phyloP scores from a whole-genome alignment of 352 stramenopile species.

The Blastocystis sp. region DNA sequence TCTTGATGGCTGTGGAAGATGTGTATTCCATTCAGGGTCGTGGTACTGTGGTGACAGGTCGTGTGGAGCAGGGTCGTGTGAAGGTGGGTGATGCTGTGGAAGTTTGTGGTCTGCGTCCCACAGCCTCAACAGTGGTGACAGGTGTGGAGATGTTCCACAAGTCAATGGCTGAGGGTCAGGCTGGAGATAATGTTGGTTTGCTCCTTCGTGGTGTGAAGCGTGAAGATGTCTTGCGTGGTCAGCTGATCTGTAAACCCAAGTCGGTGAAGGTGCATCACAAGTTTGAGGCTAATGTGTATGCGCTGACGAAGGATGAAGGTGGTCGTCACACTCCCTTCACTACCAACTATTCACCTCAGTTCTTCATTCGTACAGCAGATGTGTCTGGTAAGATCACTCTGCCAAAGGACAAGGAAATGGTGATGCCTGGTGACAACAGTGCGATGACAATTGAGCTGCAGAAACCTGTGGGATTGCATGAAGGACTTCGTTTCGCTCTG shows the following conservation, averaged over 20 bases:
- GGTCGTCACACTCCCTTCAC: constrained; percentile 91
- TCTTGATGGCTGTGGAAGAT: constrained; percentile 92
- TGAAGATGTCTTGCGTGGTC: constrained; percentile 75
- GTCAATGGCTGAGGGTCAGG: constrained; percentile 81
- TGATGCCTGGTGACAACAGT: constrained; percentile 88
- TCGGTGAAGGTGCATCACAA: constrained; percentile 79
- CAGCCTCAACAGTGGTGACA: constrained; percentile 28
- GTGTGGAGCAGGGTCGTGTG: constrained; percentile 79
- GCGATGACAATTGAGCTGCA: constrained; percentile 84
- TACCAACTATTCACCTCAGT: constrained; percentile 89
- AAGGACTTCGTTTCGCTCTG: constrained; percentile 88
- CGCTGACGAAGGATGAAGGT: constrained; percentile 88
- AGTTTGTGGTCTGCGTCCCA: constrained; percentile 69
- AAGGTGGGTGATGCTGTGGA: constrained; percentile 80
- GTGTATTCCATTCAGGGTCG: constrained; percentile 90
- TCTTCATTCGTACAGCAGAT: constrained; percentile 91
- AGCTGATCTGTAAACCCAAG: constrained; percentile 77
- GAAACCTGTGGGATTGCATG: constrained; percentile 78
- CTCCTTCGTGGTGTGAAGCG: constrained; percentile 85
- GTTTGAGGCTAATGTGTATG: constrained; percentile 89
- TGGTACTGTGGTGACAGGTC: constrained; percentile 90
- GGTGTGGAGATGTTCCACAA: constrained; percentile 94
- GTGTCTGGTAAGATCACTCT: constrained; percentile 82
- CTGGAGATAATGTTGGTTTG: constrained; percentile 87
- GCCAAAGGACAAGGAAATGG: constrained; percentile 72